A percentile compares a stretch with the other conserved stretches of the same genome.
Conservation (phyloP, 2,329 filamentous ascomycete genomes). For the Cladorrhinum sp. region DNA sequence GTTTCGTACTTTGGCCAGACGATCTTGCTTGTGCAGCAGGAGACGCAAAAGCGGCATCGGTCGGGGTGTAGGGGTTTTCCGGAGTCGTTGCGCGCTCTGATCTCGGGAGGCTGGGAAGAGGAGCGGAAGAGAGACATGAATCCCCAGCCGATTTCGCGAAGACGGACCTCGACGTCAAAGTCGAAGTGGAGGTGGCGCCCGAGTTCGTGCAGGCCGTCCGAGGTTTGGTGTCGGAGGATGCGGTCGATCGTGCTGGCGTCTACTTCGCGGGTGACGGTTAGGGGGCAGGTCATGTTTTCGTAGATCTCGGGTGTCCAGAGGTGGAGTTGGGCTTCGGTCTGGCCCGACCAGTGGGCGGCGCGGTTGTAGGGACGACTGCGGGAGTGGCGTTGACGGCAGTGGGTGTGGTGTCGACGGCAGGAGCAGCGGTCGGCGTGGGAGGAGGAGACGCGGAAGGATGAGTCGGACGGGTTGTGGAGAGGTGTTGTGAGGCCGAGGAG, state of each 20-base stretch:
- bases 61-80: slow-evolving; percentile 24
- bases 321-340: slow-evolving; percentile 28
- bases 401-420: slow-evolving; percentile 12
- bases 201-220: slow-evolving; percentile 10
- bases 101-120: slow-evolving; percentile 23
- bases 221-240: slow-evolving; percentile 8
- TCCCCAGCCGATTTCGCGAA: slow-evolving; percentile 25
- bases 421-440: slow-evolving; percentile 15
- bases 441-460: slow-evolving; percentile 20
- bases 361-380: slow-evolving; percentile 19
- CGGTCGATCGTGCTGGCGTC: slow-evolving; percentile 20
- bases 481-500: not conserved
- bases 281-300: slow-evolving; percentile 23
- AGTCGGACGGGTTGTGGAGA: slow-evolving; percentile 4
- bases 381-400: slow-evolving; percentile 10
- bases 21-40: slow-evolving; percentile 24
- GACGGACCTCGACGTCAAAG: slow-evolving; percentile 26
- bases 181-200: slow-evolving; percentile 26
- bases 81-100: slow-evolving; percentile 24
- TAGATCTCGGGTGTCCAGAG: slow-evolving; percentile 31
- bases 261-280: slow-evolving; percentile 28
- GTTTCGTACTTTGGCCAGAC: slow-evolving; percentile 27
- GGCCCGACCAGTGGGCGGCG: slow-evolving; percentile 27
- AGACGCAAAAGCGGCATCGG: slow-evolving; percentile 22
- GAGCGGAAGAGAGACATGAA: slow-evolving; percentile 21